These are phyloP conservation scores for Microsporum audouinii DNA, from an alignment of 2,329 filamentous ascomycete genomes.

Conservation along the genomic window DNA sequence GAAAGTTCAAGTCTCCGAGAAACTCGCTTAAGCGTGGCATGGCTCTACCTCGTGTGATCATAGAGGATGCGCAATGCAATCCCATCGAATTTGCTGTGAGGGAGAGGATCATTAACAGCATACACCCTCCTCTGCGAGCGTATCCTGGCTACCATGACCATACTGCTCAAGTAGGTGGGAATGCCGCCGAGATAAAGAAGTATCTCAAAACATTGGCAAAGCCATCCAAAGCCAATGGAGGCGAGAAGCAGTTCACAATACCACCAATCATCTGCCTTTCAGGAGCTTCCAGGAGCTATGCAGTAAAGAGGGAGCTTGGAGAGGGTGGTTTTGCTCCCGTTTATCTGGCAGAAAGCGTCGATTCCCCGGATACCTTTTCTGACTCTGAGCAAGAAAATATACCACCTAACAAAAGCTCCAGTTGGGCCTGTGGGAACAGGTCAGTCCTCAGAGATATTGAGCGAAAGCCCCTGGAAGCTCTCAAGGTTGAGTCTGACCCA, in stretches of 20 bases:
- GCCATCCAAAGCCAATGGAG: slow-evolving; percentile 30
- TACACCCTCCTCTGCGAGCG: slow-evolving; percentile 59
- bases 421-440: slow-evolving; percentile 28
- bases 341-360: slow-evolving; percentile 71
- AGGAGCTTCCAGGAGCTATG: slow-evolving; percentile 56
- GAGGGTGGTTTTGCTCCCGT: slow-evolving; percentile 92
- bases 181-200: slow-evolving; percentile 65
- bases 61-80: slow-evolving; percentile 76
- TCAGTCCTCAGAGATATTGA: slow-evolving; percentile 14
- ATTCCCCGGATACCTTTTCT: slow-evolving; percentile 33
- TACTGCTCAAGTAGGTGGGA: slow-evolving; percentile 50
- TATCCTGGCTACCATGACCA: slow-evolving; percentile 76
- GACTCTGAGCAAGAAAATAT: slow-evolving; percentile 24
- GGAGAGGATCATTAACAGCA: slow-evolving; percentile 59
- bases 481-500: slow-evolving; percentile 81
- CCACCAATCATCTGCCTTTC: slow-evolving; percentile 59
- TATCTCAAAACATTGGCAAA: slow-evolving; percentile 59
- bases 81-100: slow-evolving; percentile 70
- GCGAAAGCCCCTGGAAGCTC: slow-evolving; percentile 59
- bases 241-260: slow-evolving; percentile 49
- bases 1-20: slow-evolving; percentile 24
- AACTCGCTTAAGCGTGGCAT: slow-evolving; percentile 8
- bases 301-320: slow-evolving; percentile 72
- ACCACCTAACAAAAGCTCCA: slow-evolving; percentile 31
- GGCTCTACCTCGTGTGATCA: slow-evolving; percentile 37